These are phyloP conservation scores for Populus nigra DNA, from an alignment of 345 rosid species.

Conservation along the genomic window DNA sequence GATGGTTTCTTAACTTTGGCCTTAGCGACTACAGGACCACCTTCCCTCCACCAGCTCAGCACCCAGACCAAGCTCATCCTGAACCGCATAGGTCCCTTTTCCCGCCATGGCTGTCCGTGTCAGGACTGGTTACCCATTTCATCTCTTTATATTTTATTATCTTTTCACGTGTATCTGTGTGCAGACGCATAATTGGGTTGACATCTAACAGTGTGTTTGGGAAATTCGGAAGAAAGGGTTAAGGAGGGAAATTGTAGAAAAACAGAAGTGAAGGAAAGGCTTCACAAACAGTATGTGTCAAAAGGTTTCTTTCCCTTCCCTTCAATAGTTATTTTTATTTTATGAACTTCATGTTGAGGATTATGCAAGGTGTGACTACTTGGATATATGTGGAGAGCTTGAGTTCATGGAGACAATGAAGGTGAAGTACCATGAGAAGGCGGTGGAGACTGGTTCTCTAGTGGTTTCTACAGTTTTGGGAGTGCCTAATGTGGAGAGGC, in stretches of 20 bases:
- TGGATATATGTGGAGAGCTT: slow-evolving; percentile 91
- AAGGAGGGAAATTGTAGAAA: too few relatives aligned
- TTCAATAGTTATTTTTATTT: too few relatives aligned
- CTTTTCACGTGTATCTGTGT: background rate
- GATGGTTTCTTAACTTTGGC: slow-evolving; percentile 35
- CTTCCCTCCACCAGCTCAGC: slow-evolving; percentile 71
- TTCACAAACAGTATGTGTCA: too few relatives aligned
- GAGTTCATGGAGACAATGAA: slow-evolving; percentile 87
- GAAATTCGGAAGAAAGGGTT: too few relatives aligned
- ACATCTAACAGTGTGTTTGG: background rate
- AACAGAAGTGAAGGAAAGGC: too few relatives aligned
- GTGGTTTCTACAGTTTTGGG: too few relatives aligned
- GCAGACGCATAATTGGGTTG: background rate
- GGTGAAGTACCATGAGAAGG: slow-evolving; percentile 63
- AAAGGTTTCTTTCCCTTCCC: too few relatives aligned
- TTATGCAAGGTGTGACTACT: slow-evolving; percentile 61
- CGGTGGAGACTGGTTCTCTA: too few relatives aligned
- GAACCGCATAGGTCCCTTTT: slow-evolving; percentile 81
- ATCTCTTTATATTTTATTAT: background rate
- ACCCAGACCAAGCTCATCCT: slow-evolving; percentile 69
- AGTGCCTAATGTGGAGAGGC: too few relatives aligned
- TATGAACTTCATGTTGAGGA: background rate
- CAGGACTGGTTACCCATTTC: slow-evolving; percentile 49
- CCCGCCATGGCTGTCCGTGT: slow-evolving; percentile 69
- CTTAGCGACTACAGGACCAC: slow-evolving; percentile 69